Evolutionary conservation across 139 green algal species (phyloP).

Genomic region (Protoeuglena noctilucae): DNA sequence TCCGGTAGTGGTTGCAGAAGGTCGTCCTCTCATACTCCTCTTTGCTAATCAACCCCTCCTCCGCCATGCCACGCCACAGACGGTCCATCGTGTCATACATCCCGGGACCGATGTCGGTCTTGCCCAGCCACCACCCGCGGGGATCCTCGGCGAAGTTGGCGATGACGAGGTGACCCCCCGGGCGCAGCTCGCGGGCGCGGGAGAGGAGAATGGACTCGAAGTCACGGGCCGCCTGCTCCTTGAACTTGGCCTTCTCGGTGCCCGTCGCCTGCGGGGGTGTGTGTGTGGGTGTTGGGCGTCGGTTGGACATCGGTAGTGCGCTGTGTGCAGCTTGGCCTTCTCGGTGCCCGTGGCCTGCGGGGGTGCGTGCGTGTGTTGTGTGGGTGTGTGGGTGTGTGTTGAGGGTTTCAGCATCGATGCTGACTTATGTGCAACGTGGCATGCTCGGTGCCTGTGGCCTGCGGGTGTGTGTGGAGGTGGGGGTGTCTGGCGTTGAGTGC

Average conservation of each 20-base stretch:
- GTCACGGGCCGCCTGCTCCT: constrained; percentile 8
- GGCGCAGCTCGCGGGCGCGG: constrained; percentile 7
- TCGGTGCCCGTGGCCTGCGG: too few species aligned
- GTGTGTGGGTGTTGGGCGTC: too few species aligned
- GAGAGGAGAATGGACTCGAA: constrained; percentile 7
- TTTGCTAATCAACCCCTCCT: constrained; percentile 11
- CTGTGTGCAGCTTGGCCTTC: too few species aligned
- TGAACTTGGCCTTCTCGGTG: too few species aligned
- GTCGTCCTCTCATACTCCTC: constrained; percentile 10
- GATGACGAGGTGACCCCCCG: constrained; percentile 10
- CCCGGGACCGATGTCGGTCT: constrained; percentile 3
- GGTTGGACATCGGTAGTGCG: too few species aligned
- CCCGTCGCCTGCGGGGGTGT: not conserved
- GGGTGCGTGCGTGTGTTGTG: too few species aligned
- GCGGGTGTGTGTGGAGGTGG: too few species aligned
- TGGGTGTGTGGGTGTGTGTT: too few species aligned
- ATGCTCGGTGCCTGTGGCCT: too few species aligned
- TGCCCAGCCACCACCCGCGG: constrained; percentile 6
- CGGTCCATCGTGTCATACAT: constrained; percentile 8
- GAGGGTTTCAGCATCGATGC: too few species aligned
- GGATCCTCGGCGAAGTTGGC: constrained; percentile 12
- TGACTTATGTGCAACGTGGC: too few species aligned
- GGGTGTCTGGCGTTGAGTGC: too few species aligned
- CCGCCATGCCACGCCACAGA: constrained; percentile 9
- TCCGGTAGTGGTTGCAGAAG: constrained; percentile 17